Evolutionary conservation across 2,329 filamentous ascomycete genomes (phyloP), one percentile per base, ranked within the genome.

Genomic region (Neonectria hederae): DNA sequence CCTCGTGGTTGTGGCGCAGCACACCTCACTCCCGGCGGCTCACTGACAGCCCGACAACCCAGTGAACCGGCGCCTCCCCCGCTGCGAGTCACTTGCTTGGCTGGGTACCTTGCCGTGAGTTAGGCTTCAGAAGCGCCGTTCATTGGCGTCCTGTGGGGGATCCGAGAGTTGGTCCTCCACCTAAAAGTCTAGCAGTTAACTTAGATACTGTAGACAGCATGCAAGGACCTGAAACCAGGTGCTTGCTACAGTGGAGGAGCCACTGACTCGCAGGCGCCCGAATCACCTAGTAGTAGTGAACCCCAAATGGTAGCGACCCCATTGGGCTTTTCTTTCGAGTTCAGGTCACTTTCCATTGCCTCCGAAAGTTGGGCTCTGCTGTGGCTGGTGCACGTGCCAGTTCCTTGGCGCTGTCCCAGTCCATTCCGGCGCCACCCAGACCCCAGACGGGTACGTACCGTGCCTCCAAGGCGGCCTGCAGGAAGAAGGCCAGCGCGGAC

Each of bases 1-100:
- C 59, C 28, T 38, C 19, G 42, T 51, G 61, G 53, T 59, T 64
- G 64, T 63, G 64, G 64, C 64, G 64, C 64, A 66, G 64, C 60
- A 38, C 22, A n/a, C n/a, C 55, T 22, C 40, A 22, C 43, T 14
- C 43, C 21, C 21, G 42, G 42, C 42, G 13, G 35, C 14, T 51
- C 17, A 21, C 38, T 42, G n/a, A 42, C 38, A 42, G n/a, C 1
- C 38, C 5, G 42, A 22, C 43, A 40, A 19, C 28, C 48, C 30
- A 45, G 22, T 26, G 56, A 28, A 32, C 9, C 48, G 19, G 28
- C 28, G 45, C 21, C 55, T 28, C n/a, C 48, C 28, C n/a, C 26
- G 17, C 26, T 51, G 48, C 3, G 30, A 32, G 48, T 28, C 32
- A 51, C 26, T 3, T n/a, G 9, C 26, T 32, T 21, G 28, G 28